A percentile compares a stretch with the other conserved stretches of the same genome.
phyloP scores from a whole-genome alignment of 768 basidiomycete genomes.

The Pulveroboletus sp. region DNA sequence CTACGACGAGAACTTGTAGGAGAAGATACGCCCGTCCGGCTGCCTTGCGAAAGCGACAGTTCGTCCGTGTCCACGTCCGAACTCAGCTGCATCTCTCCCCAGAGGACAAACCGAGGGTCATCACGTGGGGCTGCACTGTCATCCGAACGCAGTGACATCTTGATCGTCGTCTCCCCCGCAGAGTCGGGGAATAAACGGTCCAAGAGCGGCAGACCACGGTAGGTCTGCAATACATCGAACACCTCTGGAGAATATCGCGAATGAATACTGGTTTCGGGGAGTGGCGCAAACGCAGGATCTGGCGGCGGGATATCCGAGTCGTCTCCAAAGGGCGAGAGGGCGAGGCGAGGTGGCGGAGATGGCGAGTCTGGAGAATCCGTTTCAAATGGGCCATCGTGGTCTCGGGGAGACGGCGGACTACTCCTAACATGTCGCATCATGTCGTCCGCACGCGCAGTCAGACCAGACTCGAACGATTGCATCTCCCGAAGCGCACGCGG shows the following conservation, averaged over 20 bases:
- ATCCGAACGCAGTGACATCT: constrained; percentile 63
- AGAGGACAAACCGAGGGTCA: constrained; percentile 89
- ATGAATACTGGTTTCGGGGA: constrained; percentile 49
- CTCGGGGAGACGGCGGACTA: constrained; percentile 8
- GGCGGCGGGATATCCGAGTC: constrained; percentile 26
- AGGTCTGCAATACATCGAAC: constrained; percentile 80
- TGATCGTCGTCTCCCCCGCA: constrained; percentile 66
- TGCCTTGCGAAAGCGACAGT: constrained; percentile 38
- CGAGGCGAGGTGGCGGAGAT: constrained; percentile 20
- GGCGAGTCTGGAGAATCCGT: constrained; percentile 6
- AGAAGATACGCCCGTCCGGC: constrained; percentile 39
- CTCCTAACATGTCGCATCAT: constrained; percentile 20
- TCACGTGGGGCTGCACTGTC: constrained; percentile 74
- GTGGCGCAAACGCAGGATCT: constrained; percentile 32
- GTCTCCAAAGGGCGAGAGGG: constrained; percentile 26
- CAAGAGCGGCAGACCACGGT: constrained; percentile 70
- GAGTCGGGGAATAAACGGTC: constrained; percentile 60
- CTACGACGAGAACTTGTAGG: constrained; percentile 37
- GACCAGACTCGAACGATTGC: constrained; percentile 83
- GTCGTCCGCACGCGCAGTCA: constrained; percentile 65
- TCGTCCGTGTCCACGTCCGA: constrained; percentile 35
- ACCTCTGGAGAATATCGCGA: constrained; percentile 72
- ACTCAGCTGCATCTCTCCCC: constrained; percentile 59
- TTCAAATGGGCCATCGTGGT: not conserved
- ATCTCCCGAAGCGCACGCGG: constrained; percentile 71